Evolutionary conservation across 441 rosid species (phyloP).

Genomic region (Bruguiera hainesii): DNA sequence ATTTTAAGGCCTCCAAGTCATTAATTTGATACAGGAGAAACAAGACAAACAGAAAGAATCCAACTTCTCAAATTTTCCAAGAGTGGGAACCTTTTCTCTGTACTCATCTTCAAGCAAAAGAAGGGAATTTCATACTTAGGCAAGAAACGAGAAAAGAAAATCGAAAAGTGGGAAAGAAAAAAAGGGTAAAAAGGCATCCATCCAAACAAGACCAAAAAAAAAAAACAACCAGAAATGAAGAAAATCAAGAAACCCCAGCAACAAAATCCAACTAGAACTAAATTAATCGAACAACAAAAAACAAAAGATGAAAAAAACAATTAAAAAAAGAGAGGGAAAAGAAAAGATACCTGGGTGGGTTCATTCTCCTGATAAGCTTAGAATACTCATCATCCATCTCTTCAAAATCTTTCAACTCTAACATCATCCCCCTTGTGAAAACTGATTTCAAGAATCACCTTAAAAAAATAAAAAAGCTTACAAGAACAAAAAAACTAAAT

Average conservation of each 20-base stretch:
- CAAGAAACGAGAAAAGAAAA: not conserved
- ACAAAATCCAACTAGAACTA: not conserved
- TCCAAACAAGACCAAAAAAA: no score
- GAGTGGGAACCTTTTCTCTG: conserved; percentile 8
- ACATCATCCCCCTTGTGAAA: no score
- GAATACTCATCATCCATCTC: conserved; percentile 88
- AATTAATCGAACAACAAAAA: no score
- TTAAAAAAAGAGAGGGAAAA: not conserved
- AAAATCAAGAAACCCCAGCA: conserved; percentile 6
- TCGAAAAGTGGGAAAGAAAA: not conserved
- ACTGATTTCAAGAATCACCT: not conserved
- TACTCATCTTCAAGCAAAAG: conserved; percentile 9
- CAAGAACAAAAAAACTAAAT: no score
- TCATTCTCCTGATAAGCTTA: conserved; percentile 87
- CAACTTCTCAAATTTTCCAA: conserved; percentile 6
- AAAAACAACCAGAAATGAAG: not conserved
- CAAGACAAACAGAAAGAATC: not conserved
- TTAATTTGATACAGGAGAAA: not conserved
- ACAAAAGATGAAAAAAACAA: no score
- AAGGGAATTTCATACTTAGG: not conserved
- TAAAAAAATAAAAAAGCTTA: conserved; percentile 5
- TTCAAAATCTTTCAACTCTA: not conserved
- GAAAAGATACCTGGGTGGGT: conserved; percentile 65
- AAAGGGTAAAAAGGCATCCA: no score
- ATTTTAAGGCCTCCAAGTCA: not conserved